These are phyloP conservation scores for Fraxinus anomala DNA, from an alignment of 257 asterid genomes.

Conservation along the genomic window DNA sequence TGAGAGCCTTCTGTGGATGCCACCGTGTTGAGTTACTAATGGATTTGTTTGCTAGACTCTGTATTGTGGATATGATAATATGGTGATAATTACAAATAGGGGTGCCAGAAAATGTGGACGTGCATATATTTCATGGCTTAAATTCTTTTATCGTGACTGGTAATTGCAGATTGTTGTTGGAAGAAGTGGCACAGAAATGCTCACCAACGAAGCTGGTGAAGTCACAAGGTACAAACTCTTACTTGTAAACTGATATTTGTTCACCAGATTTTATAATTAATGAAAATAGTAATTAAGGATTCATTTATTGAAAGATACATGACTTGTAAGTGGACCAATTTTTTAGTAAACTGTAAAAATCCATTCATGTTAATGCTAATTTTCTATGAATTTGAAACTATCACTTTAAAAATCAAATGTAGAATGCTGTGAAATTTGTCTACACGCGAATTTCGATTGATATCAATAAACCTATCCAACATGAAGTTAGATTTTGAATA, in stretches of 20 bases:
- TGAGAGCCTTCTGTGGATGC: not conserved
- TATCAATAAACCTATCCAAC: not conserved
- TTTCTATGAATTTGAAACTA: not conserved
- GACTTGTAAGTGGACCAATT: not conserved
- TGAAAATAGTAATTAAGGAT: not conserved
- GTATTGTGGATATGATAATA: not conserved
- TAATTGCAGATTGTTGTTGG: constrained; percentile 89
- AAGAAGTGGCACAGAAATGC: constrained; percentile 86
- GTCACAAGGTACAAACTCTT: constrained; percentile 69
- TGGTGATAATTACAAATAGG: not conserved
- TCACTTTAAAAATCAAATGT: not conserved
- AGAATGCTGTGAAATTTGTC: constrained; percentile 2
- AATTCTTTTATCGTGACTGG: constrained; percentile 19
- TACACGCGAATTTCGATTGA: not conserved
- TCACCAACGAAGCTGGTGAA: constrained; percentile 97
- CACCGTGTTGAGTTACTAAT: not conserved
- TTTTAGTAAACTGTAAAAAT: not conserved
- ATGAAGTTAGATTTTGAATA: constrained; percentile 1
- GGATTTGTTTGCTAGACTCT: not conserved
- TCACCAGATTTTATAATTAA: not conserved
- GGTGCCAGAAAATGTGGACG: not conserved
- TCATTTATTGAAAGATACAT: constrained; percentile 4
- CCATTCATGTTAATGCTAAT: not conserved
- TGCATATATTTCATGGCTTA: constrained; percentile 11
- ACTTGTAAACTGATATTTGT: constrained; percentile 16